Percentiles rank a stretch among this genome's conserved stretches.
phyloP scores from a whole-genome alignment of 768 basidiomycete genomes.

The Lepiota subincarnata region DNA sequence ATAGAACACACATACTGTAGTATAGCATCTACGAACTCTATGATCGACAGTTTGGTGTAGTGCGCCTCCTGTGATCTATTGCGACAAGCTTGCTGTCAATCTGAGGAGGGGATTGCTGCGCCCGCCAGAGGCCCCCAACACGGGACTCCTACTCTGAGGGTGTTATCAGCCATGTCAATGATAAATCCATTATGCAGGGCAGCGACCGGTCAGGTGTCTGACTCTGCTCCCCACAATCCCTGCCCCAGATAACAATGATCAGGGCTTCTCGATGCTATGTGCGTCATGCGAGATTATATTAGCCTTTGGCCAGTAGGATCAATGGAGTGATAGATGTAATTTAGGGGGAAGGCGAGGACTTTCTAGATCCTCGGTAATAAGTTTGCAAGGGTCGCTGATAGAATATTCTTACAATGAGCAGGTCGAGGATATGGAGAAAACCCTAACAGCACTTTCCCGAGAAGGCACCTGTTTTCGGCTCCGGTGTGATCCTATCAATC shows the following conservation, averaged over 20 bases:
- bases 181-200: neutral
- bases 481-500: conserved; percentile 2
- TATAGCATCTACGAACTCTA: neutral
- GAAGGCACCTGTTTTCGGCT: neutral
- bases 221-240: neutral
- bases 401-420: neutral
- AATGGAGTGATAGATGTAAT: neutral
- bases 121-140: no score
- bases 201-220: neutral
- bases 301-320: no score
- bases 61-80: no score
- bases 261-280: neutral
- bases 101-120: no score
- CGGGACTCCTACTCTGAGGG: no score
- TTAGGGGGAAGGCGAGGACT: neutral
- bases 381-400: neutral
- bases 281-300: conserved; percentile 4
- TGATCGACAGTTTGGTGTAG: no score
- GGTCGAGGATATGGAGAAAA: conserved; percentile 3
- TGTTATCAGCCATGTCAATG: neutral
- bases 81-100: no score
- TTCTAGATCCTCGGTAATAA: conserved; percentile 8
- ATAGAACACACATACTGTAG: neutral
- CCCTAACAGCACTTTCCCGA: neutral
- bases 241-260: neutral